Evolutionary conservation across 1,284 basidiomycete genomes (phyloP).

Genomic region (Ganoderma boninense): DNA sequence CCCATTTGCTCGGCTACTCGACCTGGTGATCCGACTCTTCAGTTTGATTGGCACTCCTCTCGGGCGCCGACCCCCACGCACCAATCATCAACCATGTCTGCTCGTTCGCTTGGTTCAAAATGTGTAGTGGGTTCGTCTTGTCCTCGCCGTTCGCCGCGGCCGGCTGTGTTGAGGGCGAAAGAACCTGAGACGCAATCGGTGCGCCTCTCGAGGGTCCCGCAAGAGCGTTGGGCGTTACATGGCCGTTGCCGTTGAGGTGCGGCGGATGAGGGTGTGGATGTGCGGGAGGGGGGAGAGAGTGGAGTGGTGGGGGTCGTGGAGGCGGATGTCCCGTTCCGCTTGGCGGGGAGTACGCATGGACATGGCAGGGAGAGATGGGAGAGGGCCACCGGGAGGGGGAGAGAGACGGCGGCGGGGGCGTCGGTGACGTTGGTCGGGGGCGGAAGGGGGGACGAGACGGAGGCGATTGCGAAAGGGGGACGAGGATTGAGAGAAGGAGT

Average conservation of each 20-base stretch:
- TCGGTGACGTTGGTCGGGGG: constrained; percentile 44
- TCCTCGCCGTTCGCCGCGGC: constrained; percentile 52
- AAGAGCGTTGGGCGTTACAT: constrained; percentile 46
- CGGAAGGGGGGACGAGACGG: constrained; percentile 49
- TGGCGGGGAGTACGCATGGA: constrained; percentile 68
- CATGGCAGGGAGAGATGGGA: constrained; percentile 50
- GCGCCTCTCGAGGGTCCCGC: constrained; percentile 49
- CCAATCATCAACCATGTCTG: constrained; percentile 94
- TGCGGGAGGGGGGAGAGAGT: constrained; percentile 49
- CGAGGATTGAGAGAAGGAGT: constrained; percentile 36
- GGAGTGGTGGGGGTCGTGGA: constrained; percentile 67
- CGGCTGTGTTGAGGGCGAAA: constrained; percentile 59
- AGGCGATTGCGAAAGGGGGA: constrained; percentile 48
- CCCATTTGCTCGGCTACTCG: constrained; percentile 92
- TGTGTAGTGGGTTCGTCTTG: constrained; percentile 64
- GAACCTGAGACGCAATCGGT: constrained; percentile 27
- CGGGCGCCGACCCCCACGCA: constrained; percentile 44
- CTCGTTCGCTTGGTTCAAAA: constrained; percentile 86
- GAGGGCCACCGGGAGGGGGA: constrained; percentile 37
- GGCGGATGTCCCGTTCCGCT: constrained; percentile 66
- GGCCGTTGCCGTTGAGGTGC: constrained; percentile 61
- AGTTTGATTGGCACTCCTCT: constrained; percentile 29
- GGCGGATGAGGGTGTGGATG: constrained; percentile 47
- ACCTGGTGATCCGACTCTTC: constrained; percentile 55
- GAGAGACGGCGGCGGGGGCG: constrained; percentile 37